These are phyloP conservation scores for Funneliformis mosseae DNA, from an alignment of 192 early-diverging fungal species.

Conservation along the genomic window DNA sequence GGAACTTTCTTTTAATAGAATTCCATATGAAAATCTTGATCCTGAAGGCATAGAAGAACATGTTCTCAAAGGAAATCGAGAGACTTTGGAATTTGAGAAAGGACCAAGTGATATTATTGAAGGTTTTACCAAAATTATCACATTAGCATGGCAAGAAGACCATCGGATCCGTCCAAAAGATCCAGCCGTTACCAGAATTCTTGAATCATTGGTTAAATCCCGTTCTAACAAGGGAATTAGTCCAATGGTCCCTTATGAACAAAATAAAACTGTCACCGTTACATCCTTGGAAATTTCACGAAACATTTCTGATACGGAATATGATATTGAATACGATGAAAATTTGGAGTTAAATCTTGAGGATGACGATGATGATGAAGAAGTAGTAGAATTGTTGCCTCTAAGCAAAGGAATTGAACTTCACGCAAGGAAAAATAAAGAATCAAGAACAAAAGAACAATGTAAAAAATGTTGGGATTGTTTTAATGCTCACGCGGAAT, in stretches of 20 bases:
- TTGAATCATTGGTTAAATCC: neutral
- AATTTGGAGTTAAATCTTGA: neutral
- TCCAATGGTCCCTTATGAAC: neutral
- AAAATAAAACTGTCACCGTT: neutral
- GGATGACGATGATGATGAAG: neutral
- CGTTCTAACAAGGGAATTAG: neutral
- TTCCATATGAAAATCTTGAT: neutral
- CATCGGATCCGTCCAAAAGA: neutral
- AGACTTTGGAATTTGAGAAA: neutral
- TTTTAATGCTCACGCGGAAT: neutral
- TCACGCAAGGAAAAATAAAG: neutral
- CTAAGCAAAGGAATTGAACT: neutral
- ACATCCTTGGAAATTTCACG: neutral
- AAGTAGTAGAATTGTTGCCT: neutral
- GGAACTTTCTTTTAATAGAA: neutral
- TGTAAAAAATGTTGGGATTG: neutral
- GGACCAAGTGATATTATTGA: neutral
- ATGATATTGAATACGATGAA: neutral
- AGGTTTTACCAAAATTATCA: neutral
- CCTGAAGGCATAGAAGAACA: neutral
- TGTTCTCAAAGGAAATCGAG: neutral
- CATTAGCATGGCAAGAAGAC: neutral
- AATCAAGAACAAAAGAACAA: neutral
- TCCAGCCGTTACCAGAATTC: neutral
- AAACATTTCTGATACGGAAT: neutral